Evolutionary conservation across 345 rosid species (phyloP), one percentile per base, ranked within the genome.

Genomic region (Eucalyptus cloeziana): DNA sequence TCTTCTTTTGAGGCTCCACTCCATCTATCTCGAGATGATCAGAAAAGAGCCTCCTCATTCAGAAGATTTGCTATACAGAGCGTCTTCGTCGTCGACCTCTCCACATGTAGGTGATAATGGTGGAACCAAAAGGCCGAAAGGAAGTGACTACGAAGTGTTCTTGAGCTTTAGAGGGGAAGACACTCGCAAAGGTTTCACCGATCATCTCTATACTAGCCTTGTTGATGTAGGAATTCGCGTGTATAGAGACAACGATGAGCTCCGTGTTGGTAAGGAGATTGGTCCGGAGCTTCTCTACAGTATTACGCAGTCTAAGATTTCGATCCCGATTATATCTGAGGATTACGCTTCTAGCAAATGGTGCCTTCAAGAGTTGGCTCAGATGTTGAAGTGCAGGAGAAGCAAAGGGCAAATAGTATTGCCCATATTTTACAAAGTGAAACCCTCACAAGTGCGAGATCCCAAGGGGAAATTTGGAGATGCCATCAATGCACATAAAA

Each of bases 151-250:
- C 4, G 37, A 64, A 64, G 76, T 64, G 37, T 64, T 64, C 76
- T 64, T 64, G 21, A 64, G 37, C 9, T 64, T 64, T 2, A 64
- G 10, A n/a, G 76, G 76, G 19, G 0, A n/a, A n/a, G 76, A 64
- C 37, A 64, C 76, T 4, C 76, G 37, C 1, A 64, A 64, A 64
- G 21, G 10, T 10, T 64, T 64, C 10, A n/a, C 37, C 4, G 31
- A 64, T n/a, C 2, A 64, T 14, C 76, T 64, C 10, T 64, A n/a
- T 14, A 7, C 4, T 7, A n/a, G 9, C 19, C 37, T 64, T 7
- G 37, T 2, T 19, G 0, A 14, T 2, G 37, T 37, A 4, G 37
- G 76, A 64, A 64, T n/a, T 14, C 37, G 1, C 0, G 71, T 62
- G 71, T 62, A 7, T 3, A 62, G 71, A 62, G 71, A 62, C 4